These are phyloP conservation scores for Tolypocladium sp. DNA, from an alignment of 2,329 filamentous ascomycete species.

Conservation along the genomic window DNA sequence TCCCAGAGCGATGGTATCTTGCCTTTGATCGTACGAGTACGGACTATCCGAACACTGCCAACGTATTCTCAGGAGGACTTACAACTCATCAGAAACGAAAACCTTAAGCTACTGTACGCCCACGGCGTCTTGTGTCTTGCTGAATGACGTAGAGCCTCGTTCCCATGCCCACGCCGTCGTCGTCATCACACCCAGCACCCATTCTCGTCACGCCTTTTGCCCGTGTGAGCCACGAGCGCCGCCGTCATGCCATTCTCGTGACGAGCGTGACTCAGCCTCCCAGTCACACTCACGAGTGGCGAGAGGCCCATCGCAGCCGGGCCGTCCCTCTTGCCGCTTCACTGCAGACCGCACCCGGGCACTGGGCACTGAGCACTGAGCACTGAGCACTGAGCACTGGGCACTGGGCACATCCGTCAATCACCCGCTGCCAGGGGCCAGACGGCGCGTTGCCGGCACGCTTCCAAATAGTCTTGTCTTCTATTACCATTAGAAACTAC, in stretches of 20 bases:
- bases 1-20: neutral
- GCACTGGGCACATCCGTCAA: no score
- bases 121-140: neutral
- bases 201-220: neutral
- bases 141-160: neutral
- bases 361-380: no score
- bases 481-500: constrained; percentile 11
- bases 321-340: neutral
- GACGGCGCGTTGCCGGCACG: neutral
- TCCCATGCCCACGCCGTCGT: neutral
- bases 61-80: no score
- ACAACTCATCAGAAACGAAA: no score
- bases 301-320: neutral
- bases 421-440: no score
- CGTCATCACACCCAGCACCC: neutral
- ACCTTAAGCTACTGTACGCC: no score
- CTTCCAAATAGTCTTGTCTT: neutral
- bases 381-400: no score
- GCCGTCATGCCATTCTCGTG: neutral
- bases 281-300: neutral
- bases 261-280: neutral
- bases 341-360: neutral
- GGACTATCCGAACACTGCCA: no score
- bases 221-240: neutral
- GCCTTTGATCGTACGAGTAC: neutral